phyloP scores from a whole-genome alignment of 768 basidiomycete species.

The Strobilomyces echinocephalus region DNA sequence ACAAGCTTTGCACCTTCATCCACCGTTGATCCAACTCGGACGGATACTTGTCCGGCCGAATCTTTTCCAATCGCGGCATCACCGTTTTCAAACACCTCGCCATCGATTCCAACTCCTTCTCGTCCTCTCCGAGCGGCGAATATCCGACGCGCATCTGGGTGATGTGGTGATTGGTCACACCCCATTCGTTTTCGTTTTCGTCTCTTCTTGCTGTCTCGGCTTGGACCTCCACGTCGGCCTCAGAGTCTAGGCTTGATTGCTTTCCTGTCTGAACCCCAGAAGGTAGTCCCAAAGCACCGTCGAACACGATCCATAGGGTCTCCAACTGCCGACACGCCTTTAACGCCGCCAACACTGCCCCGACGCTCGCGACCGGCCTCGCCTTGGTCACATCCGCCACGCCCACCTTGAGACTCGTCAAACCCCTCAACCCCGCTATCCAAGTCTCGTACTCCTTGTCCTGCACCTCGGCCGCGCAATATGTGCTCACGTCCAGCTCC shows the following conservation, averaged over 20 bases:
- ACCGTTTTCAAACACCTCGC: constrained; percentile 15
- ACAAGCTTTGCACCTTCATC: constrained; percentile 7
- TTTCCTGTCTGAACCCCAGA: background rate
- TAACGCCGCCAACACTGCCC: constrained; percentile 19
- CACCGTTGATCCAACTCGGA: constrained; percentile 14
- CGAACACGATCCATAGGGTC: constrained; percentile 20
- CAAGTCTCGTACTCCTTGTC: constrained; percentile 16
- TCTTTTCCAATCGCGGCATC: constrained; percentile 23
- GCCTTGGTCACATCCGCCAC: constrained; percentile 16
- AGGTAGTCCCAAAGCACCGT: constrained; percentile 10
- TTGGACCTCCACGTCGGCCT: background rate
- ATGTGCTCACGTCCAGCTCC: constrained; percentile 21
- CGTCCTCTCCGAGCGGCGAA: constrained; percentile 19
- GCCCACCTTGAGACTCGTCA: constrained; percentile 19
- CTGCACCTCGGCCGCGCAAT: constrained; percentile 15
- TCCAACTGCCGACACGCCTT: constrained; percentile 16
- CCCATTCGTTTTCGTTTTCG: constrained; percentile 10
- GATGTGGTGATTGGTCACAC: constrained; percentile 15
- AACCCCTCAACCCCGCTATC: constrained; percentile 7
- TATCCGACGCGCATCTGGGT: constrained; percentile 19
- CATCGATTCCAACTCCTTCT: constrained; percentile 1
- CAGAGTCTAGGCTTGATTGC: background rate
- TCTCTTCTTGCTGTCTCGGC: background rate
- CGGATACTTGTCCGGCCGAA: constrained; percentile 12
- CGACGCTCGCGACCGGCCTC: constrained; percentile 16